Base-by-base conservation (phyloP, 2,329 filamentous ascomycete species). In the Whalleya microplaca region DNA sequence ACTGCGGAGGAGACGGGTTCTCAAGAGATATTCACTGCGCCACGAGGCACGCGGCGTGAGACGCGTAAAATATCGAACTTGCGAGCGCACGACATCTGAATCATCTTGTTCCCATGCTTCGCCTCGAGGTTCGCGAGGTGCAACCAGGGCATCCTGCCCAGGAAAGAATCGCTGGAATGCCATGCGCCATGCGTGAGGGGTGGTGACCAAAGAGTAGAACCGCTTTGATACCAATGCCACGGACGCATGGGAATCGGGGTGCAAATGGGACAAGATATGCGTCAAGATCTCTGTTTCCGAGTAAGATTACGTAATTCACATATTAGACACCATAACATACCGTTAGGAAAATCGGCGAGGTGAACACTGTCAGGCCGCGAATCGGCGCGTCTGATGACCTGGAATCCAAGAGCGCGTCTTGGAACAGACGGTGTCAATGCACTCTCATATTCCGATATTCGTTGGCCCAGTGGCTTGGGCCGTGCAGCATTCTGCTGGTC, bases 121-220 rank as follows among this genome's bases (percentile, higher is more conserved):
- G 14, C 66, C 68, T 40, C 72, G 71, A 53, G 75, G 69, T 41
- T 76, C 73, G 16, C 64, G 65, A 3, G 62, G 54, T n/a, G 73
- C 65, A 23, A 65, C 71, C 45, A 87, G 69, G 5, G 81, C 80
- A 68, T 88, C 84, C 21, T 89, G 85, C 1, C 90, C 92, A 0
- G 91, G 91, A 66, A 98, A 99, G 75, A 88, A 94, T 60, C 93
- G 91, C 65, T 91, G 84, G 70, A 98, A 98, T 5, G 93, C 94
- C 71, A 92, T 90, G 61, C 92, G 87, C 94, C 94, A 98, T 7
- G 92, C 92, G 75, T 97, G 92, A 16, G 93, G 91, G 1, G 91
- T 94, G 3, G 92, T 96, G 53, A 98, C 89, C 41, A 98, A 80
- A 50, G 83, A 82, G 73, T 96, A 91, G 71, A 98, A 96, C 52